Base-by-base conservation (phyloP, 805 yeast species). In the Lachancea fermentati region DNA sequence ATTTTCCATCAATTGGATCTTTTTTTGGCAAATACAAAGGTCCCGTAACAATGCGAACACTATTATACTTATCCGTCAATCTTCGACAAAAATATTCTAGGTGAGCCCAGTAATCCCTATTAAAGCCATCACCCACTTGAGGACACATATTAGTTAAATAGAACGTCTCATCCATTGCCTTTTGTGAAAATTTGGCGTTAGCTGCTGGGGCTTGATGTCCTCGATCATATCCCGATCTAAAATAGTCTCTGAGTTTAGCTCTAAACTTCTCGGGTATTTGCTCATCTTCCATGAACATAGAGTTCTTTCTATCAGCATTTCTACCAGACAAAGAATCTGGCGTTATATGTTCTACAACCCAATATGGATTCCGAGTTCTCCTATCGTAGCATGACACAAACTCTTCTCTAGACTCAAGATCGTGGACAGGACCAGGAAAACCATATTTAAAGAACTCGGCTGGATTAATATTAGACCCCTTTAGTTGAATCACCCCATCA, bases 181-280 rank as follows among this genome's bases (percentile, higher is more conserved):
- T 51, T 63, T 93, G 98, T 24, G 79, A 78, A 65, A 78, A 93
- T 58, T 86, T 88, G 18, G 97, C 97, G 61, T 93, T 85, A 0
- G 97, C 97, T 4, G 98, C 98, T 3, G 98, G 97, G 0, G 96
- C 97, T 54, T 85, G 87, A 63, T 93, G 98, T 4, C 98, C 98
- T 49, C 97, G 69, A 62, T 93, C 98, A 63, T 86, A 93, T 1
- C 98, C 98, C 24, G 93, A 81, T 52, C 97, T 75, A 70, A 91
- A 93, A 61, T 84, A 93, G 63, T 93, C 97, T 45, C 79, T 73
- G 41, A 93, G 68, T 39, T 74, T 69, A 2, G 81, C 91, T 50
- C 97, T 73, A 61, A 87, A 93, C 52, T 68, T 73, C 19, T 63
- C 62, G 0, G 98, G 98, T 30, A 93, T 76, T 9, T 58, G 53